phyloP scores from a whole-genome alignment of 2,329 filamentous ascomycete genomes.

The Pseudogymnoascus sp. region DNA sequence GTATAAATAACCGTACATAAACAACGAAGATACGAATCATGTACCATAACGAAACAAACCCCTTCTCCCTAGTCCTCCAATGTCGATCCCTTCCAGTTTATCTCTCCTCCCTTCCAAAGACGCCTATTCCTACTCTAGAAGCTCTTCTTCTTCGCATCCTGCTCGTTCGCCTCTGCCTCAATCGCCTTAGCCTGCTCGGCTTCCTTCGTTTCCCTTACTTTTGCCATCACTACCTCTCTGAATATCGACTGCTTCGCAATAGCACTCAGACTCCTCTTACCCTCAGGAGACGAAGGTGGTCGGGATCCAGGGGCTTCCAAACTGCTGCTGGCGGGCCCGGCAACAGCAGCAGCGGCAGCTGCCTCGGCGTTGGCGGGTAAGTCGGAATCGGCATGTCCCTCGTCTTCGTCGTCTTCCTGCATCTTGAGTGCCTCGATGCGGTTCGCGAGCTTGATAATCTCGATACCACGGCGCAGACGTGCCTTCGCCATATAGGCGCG shows the following conservation, averaged over 20 bases:
- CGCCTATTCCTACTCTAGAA: background rate
- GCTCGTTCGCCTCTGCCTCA: conserved; percentile 39
- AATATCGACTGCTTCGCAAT: conserved; percentile 67
- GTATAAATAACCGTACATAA: conserved; percentile 9
- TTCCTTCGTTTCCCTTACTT: conserved; percentile 86
- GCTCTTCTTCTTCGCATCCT: conserved; percentile 14
- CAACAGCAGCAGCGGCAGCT: conserved; percentile 41
- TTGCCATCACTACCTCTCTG: conserved; percentile 86
- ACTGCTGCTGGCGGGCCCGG: conserved; percentile 16
- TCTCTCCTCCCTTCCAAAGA: background rate
- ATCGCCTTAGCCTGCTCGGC: conserved; percentile 68
- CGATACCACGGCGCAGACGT: conserved; percentile 84
- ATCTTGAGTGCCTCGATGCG: conserved; percentile 91
- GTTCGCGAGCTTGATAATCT: conserved; percentile 91
- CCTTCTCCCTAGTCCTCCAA: background rate
- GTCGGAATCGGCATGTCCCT: conserved; percentile 56
- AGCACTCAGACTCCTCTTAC: conserved; percentile 39
- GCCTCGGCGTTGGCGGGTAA: conserved; percentile 48
- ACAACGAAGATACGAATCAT: background rate
- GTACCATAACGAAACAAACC: background rate
- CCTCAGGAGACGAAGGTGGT: conserved; percentile 14
- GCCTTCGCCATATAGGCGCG: conserved; percentile 87
- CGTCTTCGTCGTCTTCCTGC: conserved; percentile 80
- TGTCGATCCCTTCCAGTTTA: background rate
- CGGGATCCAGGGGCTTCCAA: conserved; percentile 11